Conservation (phyloP, 495 filamentous ascomycete species). For the Penicillium argentinense region DNA sequence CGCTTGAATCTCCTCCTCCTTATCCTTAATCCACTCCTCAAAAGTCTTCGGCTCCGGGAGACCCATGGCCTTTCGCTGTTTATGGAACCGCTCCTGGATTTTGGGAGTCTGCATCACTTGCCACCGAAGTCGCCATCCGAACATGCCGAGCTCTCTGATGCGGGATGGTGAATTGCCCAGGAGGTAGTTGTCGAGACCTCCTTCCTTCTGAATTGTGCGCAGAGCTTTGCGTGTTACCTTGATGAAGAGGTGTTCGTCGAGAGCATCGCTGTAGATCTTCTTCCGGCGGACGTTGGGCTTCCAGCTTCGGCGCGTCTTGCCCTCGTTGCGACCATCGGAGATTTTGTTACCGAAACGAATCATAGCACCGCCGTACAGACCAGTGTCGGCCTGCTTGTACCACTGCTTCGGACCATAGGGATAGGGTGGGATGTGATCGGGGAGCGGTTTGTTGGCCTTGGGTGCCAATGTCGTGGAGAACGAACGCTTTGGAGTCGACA, state of each 20-base stretch:
- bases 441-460: constrained; percentile 36
- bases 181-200: constrained; percentile 89
- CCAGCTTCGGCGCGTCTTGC: constrained; percentile 85
- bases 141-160: constrained; percentile 80
- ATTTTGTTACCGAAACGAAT: constrained; percentile 94
- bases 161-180: constrained; percentile 69
- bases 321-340: constrained; percentile 65
- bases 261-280: constrained; percentile 66
- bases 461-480: constrained; percentile 42
- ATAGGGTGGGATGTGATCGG: constrained; percentile 65
- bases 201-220: constrained; percentile 81
- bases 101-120: constrained; percentile 71
- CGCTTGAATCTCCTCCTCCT: constrained; percentile 34
- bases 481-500: constrained; percentile 40
- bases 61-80: constrained; percentile 53
- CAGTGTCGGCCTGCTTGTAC: constrained; percentile 86
- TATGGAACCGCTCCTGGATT: constrained; percentile 58
- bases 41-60: constrained; percentile 43
- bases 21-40: constrained; percentile 41
- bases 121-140: constrained; percentile 87
- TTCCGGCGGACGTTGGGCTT: constrained; percentile 82
- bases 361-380: constrained; percentile 74
- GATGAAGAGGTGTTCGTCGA: constrained; percentile 66
- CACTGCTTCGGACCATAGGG: constrained; percentile 75
- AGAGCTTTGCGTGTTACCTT: constrained; percentile 75